Evolutionary conservation across 2,329 filamentous ascomycete species (phyloP), one percentile per base, ranked within the genome.

Genomic region (Thelonectria blattea): DNA sequence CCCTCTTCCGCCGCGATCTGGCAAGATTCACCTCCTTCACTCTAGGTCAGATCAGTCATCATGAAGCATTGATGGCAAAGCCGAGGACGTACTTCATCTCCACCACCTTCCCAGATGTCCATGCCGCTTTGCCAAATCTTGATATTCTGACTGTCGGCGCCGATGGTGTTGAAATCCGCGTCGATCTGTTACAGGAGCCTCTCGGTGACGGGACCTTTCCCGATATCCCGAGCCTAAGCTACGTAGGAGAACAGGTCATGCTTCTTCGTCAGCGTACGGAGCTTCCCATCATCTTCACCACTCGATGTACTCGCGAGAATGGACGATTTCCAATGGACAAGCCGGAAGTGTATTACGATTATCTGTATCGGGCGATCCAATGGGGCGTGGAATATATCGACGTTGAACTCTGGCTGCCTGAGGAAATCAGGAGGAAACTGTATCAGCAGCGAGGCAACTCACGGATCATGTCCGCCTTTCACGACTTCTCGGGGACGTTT

Each of bases 381-480:
- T 96, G 91, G 91, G 92, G 92, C 1, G 90, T 92, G 60, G 92
- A 96, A 74, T 96, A 96, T 72, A 89, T 96, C 63, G 92, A 96
- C 70, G 91, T 96, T 53, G 92, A 96, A 78, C 78, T 96, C 41
- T 95, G 92, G 91, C 83, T 96, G 39, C 92, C 92, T 1, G 91
- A 93, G 72, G 80, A 85, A 7, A 91, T 96, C 57, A 83, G 92
- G 63, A 82, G 82, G 63, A 83, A 80, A 61, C 77, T 96, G 10
- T 89, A 87, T 54, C 85, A 90, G 66, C 83, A 85, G 55, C 89
- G 89, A 66, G 91, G 91, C 2, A 91, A 88, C 75, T 94, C 90
- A 70, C 90, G 89, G 65, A 92, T 96, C 75, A 93, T 96, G 80
- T 94, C 91, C n/a, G 92, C 92, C 12, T 95, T 94, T 71, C 92